Evolutionary conservation across 345 rosid species (phyloP), one percentile per base, ranked within the genome.

Genomic region (Populus deltoides): DNA sequence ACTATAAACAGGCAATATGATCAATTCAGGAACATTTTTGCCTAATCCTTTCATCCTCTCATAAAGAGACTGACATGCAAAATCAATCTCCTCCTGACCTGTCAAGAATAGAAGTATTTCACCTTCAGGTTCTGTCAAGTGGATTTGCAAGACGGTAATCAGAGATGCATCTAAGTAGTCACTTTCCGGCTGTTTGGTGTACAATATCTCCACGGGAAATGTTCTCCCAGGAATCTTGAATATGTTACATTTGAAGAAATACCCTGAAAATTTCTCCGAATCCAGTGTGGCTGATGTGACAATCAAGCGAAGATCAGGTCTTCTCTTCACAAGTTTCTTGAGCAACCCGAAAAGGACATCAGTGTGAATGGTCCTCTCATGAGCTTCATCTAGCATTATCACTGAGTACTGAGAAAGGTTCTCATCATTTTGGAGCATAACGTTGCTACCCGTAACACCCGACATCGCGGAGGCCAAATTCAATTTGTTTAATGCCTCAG

Each of bases 61-160:
- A 80, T 87, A 87, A 20, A 93, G 89, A 80, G 89, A 89, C 73
- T 89, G 90, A 68, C 97, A 91, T 2, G 97, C 95, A 85, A 88
- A 86, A 84, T 93, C 93, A 55, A 93, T 91, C 81, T 93, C 97
- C 85, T 91, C 94, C 83, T 91, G 96, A 47, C 96, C 93, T n/a
- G 97, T 90, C 86, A 93, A 85, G 77, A 93, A 93, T 81, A 93
- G 86, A 7, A 93, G 92, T 68, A 93, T 22, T 73, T 93, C 97
- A 24, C 97, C 97, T 85, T 90, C 96, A 9, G 97, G 97, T 84
- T 93, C 94, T n/a, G 92, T 89, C 89, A 93, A 84, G 86, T 91
- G 97, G 76, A 93, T 90, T 75, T 93, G 93, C 71, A 91, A 75
- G 41, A 91, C 97, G 36, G 94, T 91, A 67, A 87, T 87, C 75